These are phyloP conservation scores for apple (Malus domestica) DNA, from an alignment of 306 rosid species.

Conservation along the genomic window ASM211411v1 NC_041798.1:33351001-33351500, in stretches of 20 bases:
- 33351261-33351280: no score
- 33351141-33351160: background rate
- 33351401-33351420: constrained; percentile 3
- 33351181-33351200: background rate
- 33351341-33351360: background rate
- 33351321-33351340: background rate
- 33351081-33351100: no score
- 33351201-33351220: background rate
- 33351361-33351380: background rate
- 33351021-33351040: background rate
- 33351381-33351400: background rate
- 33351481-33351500: background rate
- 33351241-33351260: no score
- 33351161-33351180: no score
- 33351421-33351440: background rate
- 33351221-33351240: background rate
- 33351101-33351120: no score
- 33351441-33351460: background rate
- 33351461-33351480: background rate
- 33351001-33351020: background rate
- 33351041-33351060: background rate
- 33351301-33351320: background rate
- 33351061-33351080: background rate
- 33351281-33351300: background rate
- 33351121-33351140: no score